These are phyloP conservation scores for Exophiala lecanii-corni DNA, from an alignment of 2,329 filamentous ascomycete genomes.

Conservation along the genomic window DNA sequence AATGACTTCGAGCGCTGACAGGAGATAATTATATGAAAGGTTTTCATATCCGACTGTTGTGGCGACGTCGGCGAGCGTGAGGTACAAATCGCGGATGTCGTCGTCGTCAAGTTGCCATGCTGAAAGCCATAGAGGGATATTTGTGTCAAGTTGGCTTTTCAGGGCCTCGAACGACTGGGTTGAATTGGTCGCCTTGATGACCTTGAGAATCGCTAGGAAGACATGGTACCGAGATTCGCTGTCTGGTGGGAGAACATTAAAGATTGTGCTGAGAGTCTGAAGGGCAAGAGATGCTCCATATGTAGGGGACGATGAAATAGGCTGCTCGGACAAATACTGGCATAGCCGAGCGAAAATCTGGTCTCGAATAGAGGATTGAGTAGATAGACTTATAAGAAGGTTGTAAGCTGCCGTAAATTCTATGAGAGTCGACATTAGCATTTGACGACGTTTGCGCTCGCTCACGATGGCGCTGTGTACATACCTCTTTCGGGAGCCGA, in stretches of 20 bases:
- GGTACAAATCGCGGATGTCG: slow-evolving; percentile 77
- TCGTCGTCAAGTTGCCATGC: slow-evolving; percentile 80
- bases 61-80: slow-evolving; percentile 76
- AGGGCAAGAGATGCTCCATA: slow-evolving; percentile 84
- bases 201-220: slow-evolving; percentile 79
- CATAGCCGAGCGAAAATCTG: slow-evolving; percentile 85
- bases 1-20: slow-evolving; percentile 73
- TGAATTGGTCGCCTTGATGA: slow-evolving; percentile 68
- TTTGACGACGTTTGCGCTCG: no score
- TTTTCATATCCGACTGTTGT: slow-evolving; percentile 71
- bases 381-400: slow-evolving; percentile 86
- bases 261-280: slow-evolving; percentile 87
- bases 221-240: slow-evolving; percentile 84
- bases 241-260: slow-evolving; percentile 79
- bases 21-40: slow-evolving; percentile 68
- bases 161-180: slow-evolving; percentile 76
- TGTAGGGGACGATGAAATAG: slow-evolving; percentile 76
- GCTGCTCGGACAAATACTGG: slow-evolving; percentile 73
- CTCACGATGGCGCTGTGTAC: slow-evolving; percentile 13
- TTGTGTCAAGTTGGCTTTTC: slow-evolving; percentile 70
- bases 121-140: slow-evolving; percentile 74
- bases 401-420: slow-evolving; percentile 96
- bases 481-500: slow-evolving; percentile 79
- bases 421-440: no score
- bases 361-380: slow-evolving; percentile 78